phyloP scores from a whole-genome alignment of 352 stramenopile genomes.

The Phytopythium delawarense region DNA sequence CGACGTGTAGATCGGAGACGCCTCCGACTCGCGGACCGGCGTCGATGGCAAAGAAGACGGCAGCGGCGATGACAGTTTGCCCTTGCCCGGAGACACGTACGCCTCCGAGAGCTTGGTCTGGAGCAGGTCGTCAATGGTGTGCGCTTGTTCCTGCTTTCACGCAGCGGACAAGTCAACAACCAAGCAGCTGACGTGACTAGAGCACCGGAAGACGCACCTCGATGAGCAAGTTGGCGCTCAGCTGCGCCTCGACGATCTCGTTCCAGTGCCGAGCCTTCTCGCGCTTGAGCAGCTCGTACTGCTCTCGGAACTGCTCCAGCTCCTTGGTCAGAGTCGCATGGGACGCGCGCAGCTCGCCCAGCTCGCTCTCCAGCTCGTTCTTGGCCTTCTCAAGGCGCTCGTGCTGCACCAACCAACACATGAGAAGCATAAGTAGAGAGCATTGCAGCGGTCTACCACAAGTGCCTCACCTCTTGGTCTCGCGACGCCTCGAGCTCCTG shows the following conservation, averaged over 20 bases:
- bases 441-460: not conserved
- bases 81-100: conserved; percentile 33
- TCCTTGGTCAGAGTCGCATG: conserved; percentile 34
- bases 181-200: not conserved
- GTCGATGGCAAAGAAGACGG: not conserved
- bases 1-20: conserved; percentile 1
- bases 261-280: conserved; percentile 70
- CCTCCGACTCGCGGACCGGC: not conserved
- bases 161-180: not conserved
- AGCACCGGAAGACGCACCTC: conserved; percentile 31
- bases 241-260: conserved; percentile 62
- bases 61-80: conserved; percentile 1
- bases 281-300: conserved; percentile 49
- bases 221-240: conserved; percentile 72
- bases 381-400: conserved; percentile 30
- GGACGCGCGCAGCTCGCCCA: conserved; percentile 30
- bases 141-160: conserved; percentile 48
- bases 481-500: conserved; percentile 45
- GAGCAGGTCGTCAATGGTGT: conserved; percentile 73
- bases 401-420: conserved; percentile 14
- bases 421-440: not conserved
- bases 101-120: conserved; percentile 34
- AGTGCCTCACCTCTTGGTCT: conserved; percentile 34
- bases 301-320: conserved; percentile 38
- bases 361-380: conserved; percentile 31